Base-by-base conservation (phyloP, 352 stramenopile species). In the Pilasporangium apinafurcum region DNA sequence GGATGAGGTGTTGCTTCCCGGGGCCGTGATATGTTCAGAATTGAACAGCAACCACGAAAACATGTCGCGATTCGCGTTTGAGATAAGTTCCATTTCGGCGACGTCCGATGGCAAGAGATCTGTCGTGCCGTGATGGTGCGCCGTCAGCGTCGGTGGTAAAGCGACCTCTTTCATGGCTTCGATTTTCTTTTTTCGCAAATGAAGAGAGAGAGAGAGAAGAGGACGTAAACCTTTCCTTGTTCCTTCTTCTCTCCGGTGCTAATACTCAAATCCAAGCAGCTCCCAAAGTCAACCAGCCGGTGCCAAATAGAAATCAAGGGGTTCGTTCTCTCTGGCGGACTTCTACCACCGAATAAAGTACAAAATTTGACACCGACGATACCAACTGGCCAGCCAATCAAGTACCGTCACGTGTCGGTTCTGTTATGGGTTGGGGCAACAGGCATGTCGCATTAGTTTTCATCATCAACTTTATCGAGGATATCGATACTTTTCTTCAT, bases 11-110 rank as follows among this genome's bases (percentile, higher is more conserved):
- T n/a, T n/a, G 24, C 35, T 18, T 25, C 49, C 51, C 10, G 69
- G 58, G 25, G 77, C 77, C 27, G 68, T 67, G 53, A 90, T 86
- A 60, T 87, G 83, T 53, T 91, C 78, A 54, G 78, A 91, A 66
- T 88, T 91, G 58, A 88, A 86, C 18, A 91, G 56, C 44, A 88
- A 62, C 78, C 78, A 91, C 41, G 78, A 88, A 49, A 91, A 88
- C 75, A 91, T 85, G 52, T 91, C 78, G 39, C 77, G 77, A 56
- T 86, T 90, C 20, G 73, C 71, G 41, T 57, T 65, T 42, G 60
- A 63, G 39, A 89, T 61, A 8, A 89, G 56, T 44, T 89, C 77
- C 59, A 86, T 76, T 21, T 89, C 77, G 28, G 62, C 54, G 26
- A 66, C 53, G 21, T 76, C 68, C 8, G 42, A 41, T 24, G 69